Evolutionary conservation across 2,329 filamentous ascomycete species (phyloP).

Genomic region (Fusarium metavorans): DNA sequence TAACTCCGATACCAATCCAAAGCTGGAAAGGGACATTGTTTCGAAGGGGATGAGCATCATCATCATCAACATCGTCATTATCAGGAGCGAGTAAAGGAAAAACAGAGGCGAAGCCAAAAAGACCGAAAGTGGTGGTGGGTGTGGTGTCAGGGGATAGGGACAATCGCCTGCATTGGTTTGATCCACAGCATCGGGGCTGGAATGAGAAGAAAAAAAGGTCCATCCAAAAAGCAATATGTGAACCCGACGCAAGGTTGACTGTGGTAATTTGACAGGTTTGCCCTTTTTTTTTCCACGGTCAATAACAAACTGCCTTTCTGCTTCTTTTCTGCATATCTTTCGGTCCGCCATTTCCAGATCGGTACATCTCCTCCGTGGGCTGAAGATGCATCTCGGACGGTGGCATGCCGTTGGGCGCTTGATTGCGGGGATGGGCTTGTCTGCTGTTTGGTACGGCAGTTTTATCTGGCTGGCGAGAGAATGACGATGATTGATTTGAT

Average conservation of each 20-base stretch:
- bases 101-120: conserved; percentile 1
- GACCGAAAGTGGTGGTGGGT: not conserved
- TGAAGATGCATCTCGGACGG: conserved; percentile 16
- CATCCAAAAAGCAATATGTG: not conserved
- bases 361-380: conserved; percentile 31
- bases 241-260: conserved; percentile 13
- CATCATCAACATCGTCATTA: not conserved
- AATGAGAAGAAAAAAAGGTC: conserved; percentile 2
- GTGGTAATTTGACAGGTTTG: conserved; percentile 13
- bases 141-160: conserved; percentile 9
- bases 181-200: conserved; percentile 35
- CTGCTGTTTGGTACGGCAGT: conserved; percentile 25
- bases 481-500: not conserved
- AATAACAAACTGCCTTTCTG: not conserved
- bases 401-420: conserved; percentile 4
- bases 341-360: conserved; percentile 37
- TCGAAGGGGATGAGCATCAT: not conserved
- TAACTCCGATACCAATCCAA: not conserved
- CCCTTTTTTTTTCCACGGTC: not conserved
- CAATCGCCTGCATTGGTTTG: conserved; percentile 27
- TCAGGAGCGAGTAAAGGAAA: not conserved
- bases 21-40: conserved; percentile 9
- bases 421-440: conserved; percentile 11
- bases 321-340: not conserved
- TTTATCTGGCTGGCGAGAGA: not conserved